These are phyloP conservation scores for Penstemon eatonii DNA, from an alignment of 257 asterid species.

Conservation along the genomic window DNA sequence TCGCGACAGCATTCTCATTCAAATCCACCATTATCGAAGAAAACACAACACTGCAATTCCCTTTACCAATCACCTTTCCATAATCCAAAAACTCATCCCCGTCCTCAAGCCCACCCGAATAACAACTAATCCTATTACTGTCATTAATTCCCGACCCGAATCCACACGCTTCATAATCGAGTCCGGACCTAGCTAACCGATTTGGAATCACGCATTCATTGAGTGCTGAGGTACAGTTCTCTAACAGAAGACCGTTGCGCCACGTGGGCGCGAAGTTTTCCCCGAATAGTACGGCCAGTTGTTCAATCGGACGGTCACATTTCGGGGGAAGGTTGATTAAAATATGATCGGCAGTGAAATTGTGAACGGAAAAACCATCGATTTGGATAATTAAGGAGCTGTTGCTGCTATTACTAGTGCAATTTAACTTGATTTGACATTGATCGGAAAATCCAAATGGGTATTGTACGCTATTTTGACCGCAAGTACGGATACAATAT, in stretches of 20 bases:
- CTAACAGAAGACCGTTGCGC: slow-evolving; percentile 46
- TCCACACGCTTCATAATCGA: slow-evolving; percentile 25
- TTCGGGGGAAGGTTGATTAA: slow-evolving; percentile 35
- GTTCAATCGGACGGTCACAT: slow-evolving; percentile 42
- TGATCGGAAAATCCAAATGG: slow-evolving; percentile 56
- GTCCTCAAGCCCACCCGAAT: slow-evolving; percentile 20
- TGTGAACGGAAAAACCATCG: slow-evolving; percentile 38
- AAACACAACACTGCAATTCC: slow-evolving; percentile 31
- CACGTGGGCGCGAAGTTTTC: slow-evolving; percentile 33
- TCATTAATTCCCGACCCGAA: not conserved
- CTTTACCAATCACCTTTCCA: slow-evolving; percentile 18
- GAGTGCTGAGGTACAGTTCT: slow-evolving; percentile 31
- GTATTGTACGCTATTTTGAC: slow-evolving; percentile 25
- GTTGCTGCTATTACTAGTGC: slow-evolving; percentile 11
- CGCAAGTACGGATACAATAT: slow-evolving; percentile 35
- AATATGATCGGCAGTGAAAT: slow-evolving; percentile 41
- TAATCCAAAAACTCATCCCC: slow-evolving; percentile 29
- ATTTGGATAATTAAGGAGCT: slow-evolving; percentile 27
- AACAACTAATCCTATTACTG: slow-evolving; percentile 30
- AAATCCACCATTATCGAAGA: slow-evolving; percentile 44
- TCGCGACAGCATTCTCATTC: not conserved
- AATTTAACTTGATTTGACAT: slow-evolving; percentile 40
- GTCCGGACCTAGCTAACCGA: slow-evolving; percentile 7
- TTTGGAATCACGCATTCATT: slow-evolving; percentile 36
- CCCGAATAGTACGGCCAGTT: slow-evolving; percentile 28